Evolutionary conservation across 371 early-diverging fungal species (phyloP).

Genomic region (Mortierella sp.): DNA sequence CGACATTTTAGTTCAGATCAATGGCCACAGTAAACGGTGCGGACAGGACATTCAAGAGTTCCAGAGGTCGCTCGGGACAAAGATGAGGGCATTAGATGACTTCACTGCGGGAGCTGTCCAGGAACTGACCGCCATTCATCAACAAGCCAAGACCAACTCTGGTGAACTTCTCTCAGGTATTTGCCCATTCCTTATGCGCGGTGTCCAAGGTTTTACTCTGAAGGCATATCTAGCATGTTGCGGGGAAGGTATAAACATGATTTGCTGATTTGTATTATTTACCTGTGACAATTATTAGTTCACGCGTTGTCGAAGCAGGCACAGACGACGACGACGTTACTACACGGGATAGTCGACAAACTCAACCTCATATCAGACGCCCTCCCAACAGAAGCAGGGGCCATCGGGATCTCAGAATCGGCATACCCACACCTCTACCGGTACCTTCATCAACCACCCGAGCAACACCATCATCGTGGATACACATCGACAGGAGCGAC

Average conservation of each 20-base stretch:
- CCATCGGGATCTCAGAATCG: constrained; percentile 11
- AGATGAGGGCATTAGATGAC: constrained; percentile 29
- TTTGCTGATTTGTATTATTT: neutral
- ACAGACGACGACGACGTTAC: constrained; percentile 19
- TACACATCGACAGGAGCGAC: neutral
- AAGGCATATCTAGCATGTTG: neutral
- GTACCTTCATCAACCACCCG: constrained; percentile 20
- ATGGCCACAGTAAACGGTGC: constrained; percentile 35
- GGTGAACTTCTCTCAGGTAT: constrained; percentile 45
- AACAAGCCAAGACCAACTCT: constrained; percentile 35
- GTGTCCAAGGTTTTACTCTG: neutral
- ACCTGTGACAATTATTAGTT: constrained; percentile 7
- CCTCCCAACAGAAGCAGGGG: constrained; percentile 16
- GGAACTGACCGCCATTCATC: constrained; percentile 28
- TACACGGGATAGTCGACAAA: constrained; percentile 43
- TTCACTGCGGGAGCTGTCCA: constrained; percentile 34
- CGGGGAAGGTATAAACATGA: neutral
- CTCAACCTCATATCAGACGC: constrained; percentile 15
- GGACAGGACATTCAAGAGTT: constrained; percentile 44
- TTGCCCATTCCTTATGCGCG: neutral
- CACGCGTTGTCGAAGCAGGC: constrained; percentile 45
- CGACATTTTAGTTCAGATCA: constrained; percentile 41
- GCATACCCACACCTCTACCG: constrained; percentile 27
- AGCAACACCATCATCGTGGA: neutral
- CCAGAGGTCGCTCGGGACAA: constrained; percentile 30